phyloP scores from a whole-genome alignment of 805 yeast species.

The Wickerhamomyces kurtzmanii region DNA sequence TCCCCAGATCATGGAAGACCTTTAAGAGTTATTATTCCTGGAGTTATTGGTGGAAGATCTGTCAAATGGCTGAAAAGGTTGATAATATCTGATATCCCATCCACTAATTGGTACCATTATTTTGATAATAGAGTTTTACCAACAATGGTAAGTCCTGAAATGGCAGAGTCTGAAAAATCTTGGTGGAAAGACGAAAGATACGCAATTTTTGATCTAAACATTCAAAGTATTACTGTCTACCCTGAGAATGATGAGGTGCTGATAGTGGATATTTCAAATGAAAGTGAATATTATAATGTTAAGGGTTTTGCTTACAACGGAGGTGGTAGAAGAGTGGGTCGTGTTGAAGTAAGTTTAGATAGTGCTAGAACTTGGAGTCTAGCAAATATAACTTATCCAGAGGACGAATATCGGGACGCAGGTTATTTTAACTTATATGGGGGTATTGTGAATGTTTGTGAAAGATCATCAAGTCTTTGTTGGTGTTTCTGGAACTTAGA shows the following conservation, averaged over 20 bases:
- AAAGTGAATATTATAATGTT: conserved; percentile 12
- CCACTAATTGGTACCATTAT: conserved; percentile 25
- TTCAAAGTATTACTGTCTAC: conserved; percentile 22
- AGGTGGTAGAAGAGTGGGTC: conserved; percentile 23
- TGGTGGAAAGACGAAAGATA: conserved; percentile 30
- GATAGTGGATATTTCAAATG: conserved; percentile 2
- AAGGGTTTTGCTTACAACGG: conserved; percentile 27
- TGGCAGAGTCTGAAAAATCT: conserved; percentile 18
- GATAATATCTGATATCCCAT: conserved; percentile 20
- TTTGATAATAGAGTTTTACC: conserved; percentile 26
- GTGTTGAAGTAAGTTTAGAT: conserved; percentile 23
- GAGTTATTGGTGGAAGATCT: conserved; percentile 29
- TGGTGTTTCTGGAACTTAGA: conserved; percentile 25
- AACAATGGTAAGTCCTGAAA: conserved; percentile 24
- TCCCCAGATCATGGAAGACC: conserved; percentile 27
- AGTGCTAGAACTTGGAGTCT: conserved; percentile 21
- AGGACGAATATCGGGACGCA: conserved; percentile 20
- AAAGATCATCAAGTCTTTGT: conserved; percentile 20
- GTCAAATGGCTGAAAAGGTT: conserved; percentile 25
- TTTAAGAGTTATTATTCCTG: conserved; percentile 23
- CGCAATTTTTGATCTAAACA: conserved; percentile 22
- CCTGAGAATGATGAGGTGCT: conserved; percentile 20
- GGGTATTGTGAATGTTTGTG: conserved; percentile 22
- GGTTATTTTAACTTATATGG: conserved; percentile 21
- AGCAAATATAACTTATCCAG: conserved; percentile 21